Evolutionary conservation across 192 early-diverging fungal species (phyloP), one percentile per base, ranked within the genome.

Genomic region (Coemansia sp.): DNA sequence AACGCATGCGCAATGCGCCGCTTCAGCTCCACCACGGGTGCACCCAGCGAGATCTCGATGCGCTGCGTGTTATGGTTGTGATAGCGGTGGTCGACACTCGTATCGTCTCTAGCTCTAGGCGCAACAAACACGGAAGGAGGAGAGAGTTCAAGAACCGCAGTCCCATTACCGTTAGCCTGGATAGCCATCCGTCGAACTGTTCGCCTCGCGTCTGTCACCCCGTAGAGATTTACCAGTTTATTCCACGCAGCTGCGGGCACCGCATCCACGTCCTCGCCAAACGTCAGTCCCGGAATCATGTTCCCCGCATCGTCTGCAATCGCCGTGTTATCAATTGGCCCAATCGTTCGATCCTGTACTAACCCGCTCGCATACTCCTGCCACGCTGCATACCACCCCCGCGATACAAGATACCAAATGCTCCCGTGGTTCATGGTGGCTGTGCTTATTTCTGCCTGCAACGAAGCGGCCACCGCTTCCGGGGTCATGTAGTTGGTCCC

Each of bases 181-280:
- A 76, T 49, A 8, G 55, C 73, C 12, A 76, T 62, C 32, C 67
- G 67, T 49, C 65, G 48, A 48, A 72, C 45, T 6, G 48, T 18
- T 21, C n/a, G 19, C 37, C 45, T 16, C 5, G 66, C 56, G 5
- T 48, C 62, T 6, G 52, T 32, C 12, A 63, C 41, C 8, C 72
- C 83, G 69, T 82, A 89, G 78, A 85, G 81, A 15, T 65, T 51
- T 5, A 78, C 66, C 19, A 89, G 69, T 46, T 62, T 71, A 9
- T 66, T 63, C 87, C 87, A 89, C 19, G 72, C 87, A 42, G 62
- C 55, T 36, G 79, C 68, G 21, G 88, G 84, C 9, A 89, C 63
- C 0, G 71, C 60, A 13, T 66, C 60, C 0, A 85, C 71, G 32
- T 74, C 72, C 22, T 67, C 47, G 46, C 70, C 65, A 11, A 77